Evolutionary conservation across 768 basidiomycete genomes (phyloP), one percentile per base, ranked within the genome.

Genomic region (Lactifluus volemus): DNA sequence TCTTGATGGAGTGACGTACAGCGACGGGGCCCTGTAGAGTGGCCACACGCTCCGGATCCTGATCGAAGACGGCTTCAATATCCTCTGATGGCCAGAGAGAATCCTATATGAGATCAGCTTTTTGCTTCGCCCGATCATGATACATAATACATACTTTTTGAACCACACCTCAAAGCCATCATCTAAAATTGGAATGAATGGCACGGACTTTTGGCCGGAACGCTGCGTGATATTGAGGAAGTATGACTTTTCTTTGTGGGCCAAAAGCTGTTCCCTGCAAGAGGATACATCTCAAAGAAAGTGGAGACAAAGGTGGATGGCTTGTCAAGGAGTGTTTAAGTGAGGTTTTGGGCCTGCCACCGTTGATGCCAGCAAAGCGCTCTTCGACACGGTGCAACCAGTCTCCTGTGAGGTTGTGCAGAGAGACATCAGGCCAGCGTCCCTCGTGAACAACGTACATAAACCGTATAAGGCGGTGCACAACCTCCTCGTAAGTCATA

Each of bases 401-500:
- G n/a, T n/a, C n/a, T n/a, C n/a, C n/a, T n/a, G n/a, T n/a, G n/a
- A n/a, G n/a, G n/a, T 25, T 25, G 25, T 2, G 25, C 67, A 98
- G 78, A 9, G 90, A 91, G 51, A 84, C 67, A 69, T 98, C 97
- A 69, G 98, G 82, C 97, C 97, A 98, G 51, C 97, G 88, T 60
- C 80, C 79, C 76, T 98, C 84, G 68, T 97, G 91, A 48, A 84
- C 25, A 25, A 25, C 25, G 25, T 25, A 25, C 25, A 25, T 25
- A 1, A 25, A 25, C n/a, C n/a, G n/a, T 71, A 98, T 79, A 88
- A 98, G 88, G 61, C 96, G 84, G 63, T 92, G 79, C 4, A 89
- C 89, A 38, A 89, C 87, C 72, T 98, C 97, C 76, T 98, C 94
- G 74, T 99, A 99, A 12, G 96, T 98, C 97, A 99, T 98, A 68